Percentiles rank a stretch among this genome's conserved stretches.
Conservation (phyloP, 2,329 filamentous ascomycete genomes). For the Alternaria sp. region DNA sequence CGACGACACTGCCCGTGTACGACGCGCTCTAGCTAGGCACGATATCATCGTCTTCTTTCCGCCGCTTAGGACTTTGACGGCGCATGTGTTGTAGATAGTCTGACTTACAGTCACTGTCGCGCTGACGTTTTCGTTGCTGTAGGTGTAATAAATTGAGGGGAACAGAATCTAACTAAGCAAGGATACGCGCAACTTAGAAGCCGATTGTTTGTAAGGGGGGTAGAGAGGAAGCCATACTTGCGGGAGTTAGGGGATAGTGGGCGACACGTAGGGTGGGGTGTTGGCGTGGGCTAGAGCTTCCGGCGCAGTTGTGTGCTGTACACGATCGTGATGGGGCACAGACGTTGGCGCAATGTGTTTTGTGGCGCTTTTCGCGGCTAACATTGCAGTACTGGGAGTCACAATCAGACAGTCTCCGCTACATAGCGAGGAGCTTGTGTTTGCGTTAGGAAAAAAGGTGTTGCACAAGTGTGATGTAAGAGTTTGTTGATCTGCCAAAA, state of each 20-base stretch:
- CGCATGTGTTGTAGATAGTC: conserved; percentile 14
- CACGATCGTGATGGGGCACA: no score
- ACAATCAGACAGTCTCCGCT: no score
- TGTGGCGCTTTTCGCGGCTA: no score
- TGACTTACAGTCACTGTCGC: conserved; percentile 11
- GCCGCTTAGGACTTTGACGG: conserved; percentile 17
- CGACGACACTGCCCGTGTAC: conserved; percentile 13
- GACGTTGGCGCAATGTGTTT: no score
- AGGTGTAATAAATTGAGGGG: conserved; percentile 3
- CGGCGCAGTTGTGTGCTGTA: no score
- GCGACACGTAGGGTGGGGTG: background rate
- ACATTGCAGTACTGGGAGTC: no score
- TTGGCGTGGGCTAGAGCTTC: no score
- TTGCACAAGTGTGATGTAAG: no score
- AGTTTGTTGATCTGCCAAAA: no score
- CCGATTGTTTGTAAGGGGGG: conserved; percentile 12
- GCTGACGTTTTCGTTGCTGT: conserved; percentile 16
- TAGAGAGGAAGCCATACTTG: conserved; percentile 13
- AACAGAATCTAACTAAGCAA: conserved; percentile 2
- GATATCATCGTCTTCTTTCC: conserved; percentile 16
- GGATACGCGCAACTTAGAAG: conserved; percentile 11
- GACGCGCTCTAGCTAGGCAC: conserved; percentile 14
- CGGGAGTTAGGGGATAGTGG: conserved; percentile 9
- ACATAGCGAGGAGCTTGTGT: no score
- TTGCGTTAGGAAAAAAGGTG: no score